Base-by-base conservation (phyloP, 2,329 filamentous ascomycete genomes). In the Aspergillus fructus region DNA sequence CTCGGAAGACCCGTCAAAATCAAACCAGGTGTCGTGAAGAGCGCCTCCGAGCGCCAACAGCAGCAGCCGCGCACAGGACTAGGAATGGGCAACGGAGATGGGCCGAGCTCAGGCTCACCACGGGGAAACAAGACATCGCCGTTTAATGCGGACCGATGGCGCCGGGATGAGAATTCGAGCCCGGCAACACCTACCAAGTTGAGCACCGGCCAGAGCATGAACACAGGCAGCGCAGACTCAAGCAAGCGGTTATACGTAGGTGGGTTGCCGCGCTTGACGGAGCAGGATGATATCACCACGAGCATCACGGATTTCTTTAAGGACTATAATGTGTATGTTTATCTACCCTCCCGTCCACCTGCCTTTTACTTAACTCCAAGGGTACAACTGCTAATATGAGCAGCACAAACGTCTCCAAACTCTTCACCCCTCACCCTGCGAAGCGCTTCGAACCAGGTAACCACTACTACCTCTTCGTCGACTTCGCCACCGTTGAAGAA, bases 381-480 rank as follows among this genome's bases (percentile, higher is more conserved):
- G 7, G 13, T 37, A n/a, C 34, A 37, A 37, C n/a, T 7, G 34
- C n/a, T 39, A 50, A 50, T 21, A 4, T 39, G 15, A 30, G 51
- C 50, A 77, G 75, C 59, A 72, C 77, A 63, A 76, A 76, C 51
- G 74, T 82, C 56, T 80, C 76, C 68, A 82, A 81, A 66, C 66
- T 81, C 45, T 88, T 83, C 77, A 87, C 80, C 47, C 84, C 80
- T 60, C 85, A 78, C 68, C 85, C 76, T 66, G 84, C 72, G 66
- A 87, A 79, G 57, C 76, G 74, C 24, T 70, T 75, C n/a, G 76
- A 77, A 41, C 74, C 78, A 0, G 84, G 83, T 30, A 81, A 84
- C 61, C 79, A 85, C 66, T 82, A 88, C 71, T 88, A 85, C 70
- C 84, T 84, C 64, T 89, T 88, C 58, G 83, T 89, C n/a, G 85